Percentiles rank a stretch among this genome's conserved stretches.
phyloP scores from a whole-genome alignment of 164 flowering plant genomes.

The Berberis vulgaris region DNA sequence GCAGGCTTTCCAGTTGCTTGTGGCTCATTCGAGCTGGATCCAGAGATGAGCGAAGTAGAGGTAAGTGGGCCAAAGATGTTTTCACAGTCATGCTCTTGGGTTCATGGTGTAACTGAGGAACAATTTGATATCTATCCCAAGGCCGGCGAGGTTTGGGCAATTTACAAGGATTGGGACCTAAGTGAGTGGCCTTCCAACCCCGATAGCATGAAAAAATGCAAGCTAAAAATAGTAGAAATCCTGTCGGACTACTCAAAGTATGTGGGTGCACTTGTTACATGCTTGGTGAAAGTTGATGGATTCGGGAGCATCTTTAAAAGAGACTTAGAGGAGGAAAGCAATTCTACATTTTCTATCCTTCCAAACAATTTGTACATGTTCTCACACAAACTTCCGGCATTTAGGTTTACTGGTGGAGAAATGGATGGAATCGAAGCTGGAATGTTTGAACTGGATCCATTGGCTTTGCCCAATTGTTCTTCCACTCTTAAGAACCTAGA shows the following conservation, averaged over 20 bases:
- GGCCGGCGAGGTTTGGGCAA: conserved; percentile 45
- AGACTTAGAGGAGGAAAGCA: conserved; percentile 11
- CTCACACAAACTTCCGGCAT: conserved; percentile 36
- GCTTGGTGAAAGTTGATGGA: conserved; percentile 26
- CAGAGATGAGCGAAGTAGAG: conserved; percentile 9
- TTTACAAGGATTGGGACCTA: conserved; percentile 32
- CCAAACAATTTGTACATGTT: conserved; percentile 24
- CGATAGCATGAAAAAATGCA: conserved; percentile 14
- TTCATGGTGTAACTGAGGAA: conserved; percentile 16
- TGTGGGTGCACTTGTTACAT: conserved; percentile 14
- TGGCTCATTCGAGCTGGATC: conserved; percentile 33
- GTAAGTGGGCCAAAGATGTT: conserved; percentile 13
- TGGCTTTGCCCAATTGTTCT: conserved; percentile 20
- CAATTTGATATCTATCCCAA: conserved; percentile 30
- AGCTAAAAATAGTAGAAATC: conserved; percentile 26
- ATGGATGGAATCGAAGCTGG: conserved; percentile 18
- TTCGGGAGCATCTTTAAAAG: conserved; percentile 25
- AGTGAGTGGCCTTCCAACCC: conserved; percentile 24
- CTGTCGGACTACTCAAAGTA: conserved; percentile 23
- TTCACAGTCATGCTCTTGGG: conserved; percentile 24
- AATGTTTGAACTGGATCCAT: conserved; percentile 32
- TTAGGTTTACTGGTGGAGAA: conserved; percentile 24
- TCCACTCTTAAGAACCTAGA: background rate
- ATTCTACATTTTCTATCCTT: conserved; percentile 18
- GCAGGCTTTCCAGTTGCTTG: conserved; percentile 44